These are phyloP conservation scores for Rachicladosporium sp. DNA, from an alignment of 2,329 filamentous ascomycete genomes.

Conservation along the genomic window DNA sequence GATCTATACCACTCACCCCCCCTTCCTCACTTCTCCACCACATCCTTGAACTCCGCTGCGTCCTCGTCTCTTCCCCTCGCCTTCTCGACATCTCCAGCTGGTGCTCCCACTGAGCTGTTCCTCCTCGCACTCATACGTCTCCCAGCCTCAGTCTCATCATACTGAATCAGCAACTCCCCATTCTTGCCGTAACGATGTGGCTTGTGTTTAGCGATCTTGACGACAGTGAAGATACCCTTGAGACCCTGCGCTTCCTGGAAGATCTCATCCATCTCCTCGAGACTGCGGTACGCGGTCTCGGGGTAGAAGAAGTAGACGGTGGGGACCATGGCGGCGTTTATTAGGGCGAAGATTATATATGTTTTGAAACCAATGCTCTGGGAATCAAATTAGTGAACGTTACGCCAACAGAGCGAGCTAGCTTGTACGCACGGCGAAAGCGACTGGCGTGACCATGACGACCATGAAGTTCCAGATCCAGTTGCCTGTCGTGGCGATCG, in stretches of 20 bases:
- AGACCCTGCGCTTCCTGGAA: conserved; percentile 16
- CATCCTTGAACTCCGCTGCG: conserved; percentile 17
- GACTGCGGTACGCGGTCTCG: conserved; percentile 50
- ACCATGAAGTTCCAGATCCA: conserved; percentile 44
- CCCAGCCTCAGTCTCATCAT: conserved; percentile 29
- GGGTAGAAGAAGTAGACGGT: conserved; percentile 34
- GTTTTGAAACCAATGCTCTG: conserved; percentile 38
- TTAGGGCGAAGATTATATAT: conserved; percentile 54
- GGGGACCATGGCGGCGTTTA: conserved; percentile 50
- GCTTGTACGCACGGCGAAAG: conserved; percentile 33
- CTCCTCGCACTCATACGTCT: conserved; percentile 11
- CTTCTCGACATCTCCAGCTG: not conserved
- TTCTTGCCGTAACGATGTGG: conserved; percentile 47
- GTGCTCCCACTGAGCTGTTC: conserved; percentile 12
- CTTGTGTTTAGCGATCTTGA: conserved; percentile 38
- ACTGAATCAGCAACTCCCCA: conserved; percentile 43
- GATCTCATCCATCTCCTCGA: conserved; percentile 56
- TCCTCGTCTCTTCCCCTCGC: not conserved
- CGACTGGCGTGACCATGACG: conserved; percentile 20
- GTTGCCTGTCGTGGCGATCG: conserved; percentile 38
- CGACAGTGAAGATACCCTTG: conserved; percentile 45
- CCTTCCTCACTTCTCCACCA: conserved; percentile 1
- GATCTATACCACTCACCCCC: not conserved
- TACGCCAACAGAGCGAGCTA: conserved; percentile 54
- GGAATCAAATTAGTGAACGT: conserved; percentile 52